A percentile compares a stretch with the other conserved stretches of the same genome.
Evolutionary conservation across 129 eudicot species (phyloP).

Genomic region (Calendula officinalis): DNA sequence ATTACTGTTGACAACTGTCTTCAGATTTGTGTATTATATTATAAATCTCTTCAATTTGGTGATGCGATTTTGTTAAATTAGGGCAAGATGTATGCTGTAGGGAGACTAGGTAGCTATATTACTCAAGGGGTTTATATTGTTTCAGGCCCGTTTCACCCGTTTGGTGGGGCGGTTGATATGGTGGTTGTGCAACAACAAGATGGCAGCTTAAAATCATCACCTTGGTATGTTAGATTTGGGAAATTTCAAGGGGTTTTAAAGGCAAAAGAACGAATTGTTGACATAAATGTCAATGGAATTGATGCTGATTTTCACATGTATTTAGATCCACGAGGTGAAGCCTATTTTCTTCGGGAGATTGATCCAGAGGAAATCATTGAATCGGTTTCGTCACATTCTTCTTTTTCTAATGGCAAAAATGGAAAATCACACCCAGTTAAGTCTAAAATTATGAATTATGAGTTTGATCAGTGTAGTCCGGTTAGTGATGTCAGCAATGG

Average conservation of each 20-base stretch:
- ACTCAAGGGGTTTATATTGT: conserved; percentile 71
- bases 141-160: conserved; percentile 86
- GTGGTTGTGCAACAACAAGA: conserved; percentile 87
- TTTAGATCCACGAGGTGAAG: conserved; percentile 83
- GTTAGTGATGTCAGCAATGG: conserved; percentile 42
- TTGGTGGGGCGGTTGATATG: conserved; percentile 97
- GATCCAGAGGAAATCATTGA: conserved; percentile 54
- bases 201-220: conserved; percentile 81
- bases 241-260: conserved; percentile 96
- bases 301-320: conserved; percentile 79
- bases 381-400: conserved; percentile 30
- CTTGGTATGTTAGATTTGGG: conserved; percentile 96
- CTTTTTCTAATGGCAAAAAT: conserved; percentile 53
- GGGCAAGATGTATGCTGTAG: conserved; percentile 63
- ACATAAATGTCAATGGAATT: conserved; percentile 73
- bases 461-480: conserved; percentile 31
- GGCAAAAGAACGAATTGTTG: conserved; percentile 72
- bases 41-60: conserved; percentile 15
- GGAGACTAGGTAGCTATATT: conserved; percentile 75
- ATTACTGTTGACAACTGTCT: neutral
- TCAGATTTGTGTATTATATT: conserved; percentile 14
- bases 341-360: conserved; percentile 67
- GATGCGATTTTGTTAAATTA: conserved; percentile 18
- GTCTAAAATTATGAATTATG: conserved; percentile 58
- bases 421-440: conserved; percentile 34